Evolutionary conservation across 2,329 filamentous ascomycete genomes (phyloP), one percentile per base, ranked within the genome.

Genomic region (Ceratocystiopsis minuta): DNA sequence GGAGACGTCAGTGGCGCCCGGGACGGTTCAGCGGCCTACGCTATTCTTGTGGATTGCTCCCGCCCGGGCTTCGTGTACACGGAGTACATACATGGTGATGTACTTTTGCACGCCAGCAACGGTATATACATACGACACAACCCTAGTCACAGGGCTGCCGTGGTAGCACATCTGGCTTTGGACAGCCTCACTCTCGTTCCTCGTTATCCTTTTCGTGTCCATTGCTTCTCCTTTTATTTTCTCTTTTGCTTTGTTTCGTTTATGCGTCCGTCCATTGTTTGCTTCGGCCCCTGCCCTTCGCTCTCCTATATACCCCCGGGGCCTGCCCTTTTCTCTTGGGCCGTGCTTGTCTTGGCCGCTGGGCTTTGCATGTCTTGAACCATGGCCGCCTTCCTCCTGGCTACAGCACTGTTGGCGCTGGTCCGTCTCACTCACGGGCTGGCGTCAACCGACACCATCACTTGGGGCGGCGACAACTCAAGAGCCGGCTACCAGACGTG

Each of bases 381-480:
- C 17, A n/a, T 37, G 17, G 10, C 36, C 14, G 11, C 36, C 15
- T 3, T 37, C 17, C 9, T 37, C 9, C 17, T 48, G 11, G 36
- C 41, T 12, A 38, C 48, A 24, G 41, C 45, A 42, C 38, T 58
- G 41, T 52, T 58, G 43, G 52, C 55, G 47, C 48, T 63, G 42
- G 47, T 52, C 36, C 53, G 56, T 48, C 48, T 59, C 35, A 55
- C 53, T 48, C 48, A 51, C 43, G 59, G 57, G 38, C 53, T 65
- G 14, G 63, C 51, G 9, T 54, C 52, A n/a, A 69, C 68, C 1
- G 68, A 72, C 45, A 72, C 69, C 43, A 72, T 73, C 46, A 75
- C 70, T 24, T 73, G 70, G 67, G 68, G 69, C 49, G 70, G 70
- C 45, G 68, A 72, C 49, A 72, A 70, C 51, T 62, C 65, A 12